A percentile compares a stretch with the other conserved stretches of the same genome.
Conservation (phyloP, 2,329 filamentous ascomycete species). For the Fusarium sp. region DNA sequence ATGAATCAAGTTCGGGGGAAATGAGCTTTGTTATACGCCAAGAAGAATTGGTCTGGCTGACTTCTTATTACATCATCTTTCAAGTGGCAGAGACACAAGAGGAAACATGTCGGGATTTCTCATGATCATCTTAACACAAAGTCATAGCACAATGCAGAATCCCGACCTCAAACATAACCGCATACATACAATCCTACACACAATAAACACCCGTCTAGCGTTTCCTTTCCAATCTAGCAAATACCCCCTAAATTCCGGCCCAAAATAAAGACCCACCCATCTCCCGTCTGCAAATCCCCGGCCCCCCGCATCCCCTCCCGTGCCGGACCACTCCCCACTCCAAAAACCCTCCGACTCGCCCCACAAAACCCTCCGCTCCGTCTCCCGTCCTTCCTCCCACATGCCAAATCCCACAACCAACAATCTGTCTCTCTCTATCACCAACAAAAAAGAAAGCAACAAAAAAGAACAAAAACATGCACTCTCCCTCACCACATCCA, state of each 20-base stretch:
- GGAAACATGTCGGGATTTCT: neutral
- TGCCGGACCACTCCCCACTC: neutral
- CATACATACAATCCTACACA: neutral
- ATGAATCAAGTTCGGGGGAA: neutral
- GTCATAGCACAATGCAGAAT: neutral
- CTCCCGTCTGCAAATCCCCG: too few relatives aligned
- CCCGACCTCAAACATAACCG: neutral
- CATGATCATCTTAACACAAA: neutral
- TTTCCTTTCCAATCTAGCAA: neutral
- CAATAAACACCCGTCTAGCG: neutral
- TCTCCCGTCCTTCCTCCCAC: neutral
- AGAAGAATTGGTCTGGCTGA: too few relatives aligned
- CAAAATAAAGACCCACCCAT: neutral
- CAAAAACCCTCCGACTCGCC: slow-evolving; percentile 9
- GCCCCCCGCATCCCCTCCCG: neutral
- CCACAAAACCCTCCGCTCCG: slow-evolving; percentile 14
- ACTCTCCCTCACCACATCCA: slow-evolving; percentile 45
- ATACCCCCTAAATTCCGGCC: neutral
- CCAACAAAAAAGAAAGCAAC: neutral
- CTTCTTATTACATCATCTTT: neutral
- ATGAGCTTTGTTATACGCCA: too few relatives aligned
- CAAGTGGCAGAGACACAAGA: neutral
- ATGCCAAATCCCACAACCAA: neutral
- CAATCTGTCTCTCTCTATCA: neutral
- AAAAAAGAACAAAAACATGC: slow-evolving; percentile 18